Base-by-base conservation (phyloP, 768 basidiomycete genomes). In the Coprinopsis strossmayeri region DNA sequence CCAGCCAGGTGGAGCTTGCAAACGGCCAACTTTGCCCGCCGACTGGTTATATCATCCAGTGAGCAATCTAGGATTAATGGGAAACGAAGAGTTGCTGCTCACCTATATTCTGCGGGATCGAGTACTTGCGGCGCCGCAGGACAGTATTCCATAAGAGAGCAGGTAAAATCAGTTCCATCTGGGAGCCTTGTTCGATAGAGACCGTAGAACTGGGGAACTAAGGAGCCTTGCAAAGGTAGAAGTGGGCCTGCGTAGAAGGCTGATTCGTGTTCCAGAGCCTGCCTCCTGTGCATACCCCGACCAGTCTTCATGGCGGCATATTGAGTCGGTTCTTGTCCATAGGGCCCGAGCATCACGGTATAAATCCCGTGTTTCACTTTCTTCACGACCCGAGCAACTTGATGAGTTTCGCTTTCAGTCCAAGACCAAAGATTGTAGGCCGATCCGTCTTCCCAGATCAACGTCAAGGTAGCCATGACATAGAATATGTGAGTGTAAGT, bases 81-180 rank as follows among this genome's bases (percentile, higher is more conserved):
- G n/a, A n/a, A n/a, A n/a, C n/a, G n/a, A n/a, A n/a, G n/a, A n/a
- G n/a, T n/a, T n/a, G n/a, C n/a, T n/a, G 56, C 59, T 20, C 44
- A 65, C 64, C 61, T 54, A 47, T 55, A 54, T 35, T 62, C 55
- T 9, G 45, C 25, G 23, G 21, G 30, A n/a, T 49, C 25, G 15
- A 55, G 21, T 17, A 48, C n/a, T n/a, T n/a, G 48, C 5, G 49
- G 53, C 7, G 47, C 45, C 5, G 56, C 61, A 20, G 52, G 39
- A 50, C 69, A 70, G 56, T 69, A 66, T 51, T 73, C 71, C 34
- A 75, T 52, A 20, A 75, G 46, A 49, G 71, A 55, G 50, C 64
- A 69, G 2, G 50, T 67, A 7, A 64, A 20, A 5, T 66, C 55
- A 5, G 49, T 53, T 5, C 62, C 63, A 15, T 27, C 13, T 10